These are phyloP conservation scores for Russula virescens DNA, from an alignment of 768 basidiomycete species.

Conservation along the genomic window DNA sequence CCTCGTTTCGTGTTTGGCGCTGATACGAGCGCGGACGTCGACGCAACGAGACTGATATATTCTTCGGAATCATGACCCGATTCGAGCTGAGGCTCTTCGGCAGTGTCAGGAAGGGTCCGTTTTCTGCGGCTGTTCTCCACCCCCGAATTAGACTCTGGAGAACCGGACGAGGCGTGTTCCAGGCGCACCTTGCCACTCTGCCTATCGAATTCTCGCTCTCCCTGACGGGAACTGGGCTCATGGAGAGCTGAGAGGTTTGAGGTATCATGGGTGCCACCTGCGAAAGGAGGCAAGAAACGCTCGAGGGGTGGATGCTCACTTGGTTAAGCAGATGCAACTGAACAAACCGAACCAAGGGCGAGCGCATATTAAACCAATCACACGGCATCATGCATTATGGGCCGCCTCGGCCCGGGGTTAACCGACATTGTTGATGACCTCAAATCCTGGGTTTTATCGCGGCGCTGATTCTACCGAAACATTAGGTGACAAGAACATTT, in stretches of 20 bases:
- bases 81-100: background rate
- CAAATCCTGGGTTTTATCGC: no score
- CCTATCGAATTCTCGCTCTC: background rate
- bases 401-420: no score
- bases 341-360: background rate
- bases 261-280: background rate
- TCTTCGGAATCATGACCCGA: background rate
- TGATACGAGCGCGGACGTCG: conserved; percentile 2
- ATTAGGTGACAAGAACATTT: no score
- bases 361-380: no score
- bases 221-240: background rate
- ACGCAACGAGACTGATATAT: background rate
- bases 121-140: conserved; percentile 13
- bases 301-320: conserved; percentile 14
- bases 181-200: background rate
- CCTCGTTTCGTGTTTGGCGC: conserved; percentile 9
- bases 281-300: background rate
- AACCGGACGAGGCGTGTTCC: background rate
- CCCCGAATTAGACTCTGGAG: background rate
- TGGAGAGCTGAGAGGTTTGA: background rate
- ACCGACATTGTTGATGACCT: no score
- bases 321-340: background rate
- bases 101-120: background rate
- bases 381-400: no score
- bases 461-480: no score